A percentile compares a stretch with the other conserved stretches of the same genome.
Conservation (phyloP, 257 asterid genomes). For the Petunia axillaris region DNA sequence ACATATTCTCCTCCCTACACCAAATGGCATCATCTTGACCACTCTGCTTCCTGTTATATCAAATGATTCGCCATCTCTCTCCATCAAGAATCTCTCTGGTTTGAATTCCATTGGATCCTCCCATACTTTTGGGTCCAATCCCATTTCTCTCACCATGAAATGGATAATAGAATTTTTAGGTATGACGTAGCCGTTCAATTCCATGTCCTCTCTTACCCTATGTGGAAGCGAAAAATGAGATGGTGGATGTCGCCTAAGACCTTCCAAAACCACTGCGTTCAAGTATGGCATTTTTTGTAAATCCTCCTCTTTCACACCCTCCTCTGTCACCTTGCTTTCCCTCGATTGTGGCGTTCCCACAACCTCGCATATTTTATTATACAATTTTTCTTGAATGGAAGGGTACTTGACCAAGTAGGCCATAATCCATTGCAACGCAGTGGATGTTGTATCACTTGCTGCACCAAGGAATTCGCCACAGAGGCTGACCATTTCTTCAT, state of each 20-base stretch:
- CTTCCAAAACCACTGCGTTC: constrained; percentile 35
- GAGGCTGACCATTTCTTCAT: constrained; percentile 29
- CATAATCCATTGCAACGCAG: constrained; percentile 38
- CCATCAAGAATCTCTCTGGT: constrained; percentile 32
- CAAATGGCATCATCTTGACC: too few relatives aligned
- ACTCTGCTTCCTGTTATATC: constrained; percentile 26
- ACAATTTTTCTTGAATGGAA: constrained; percentile 28
- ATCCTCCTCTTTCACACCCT: constrained; percentile 28
- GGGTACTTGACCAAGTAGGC: constrained; percentile 38
- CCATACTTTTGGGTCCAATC: constrained; percentile 39
- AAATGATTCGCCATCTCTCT: not conserved
- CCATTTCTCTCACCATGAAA: constrained; percentile 34
- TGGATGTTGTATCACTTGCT: constrained; percentile 30
- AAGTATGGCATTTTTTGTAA: constrained; percentile 31
- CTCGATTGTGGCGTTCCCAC: not conserved
- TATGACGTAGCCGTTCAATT: constrained; percentile 25
- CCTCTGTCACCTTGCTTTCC: constrained; percentile 20
- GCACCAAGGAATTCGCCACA: constrained; percentile 30
- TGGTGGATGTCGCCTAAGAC: constrained; percentile 37
- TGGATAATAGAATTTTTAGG: constrained; percentile 29
- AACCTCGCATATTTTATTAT: constrained; percentile 27
- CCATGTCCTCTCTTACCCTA: constrained; percentile 30
- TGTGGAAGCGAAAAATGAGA: constrained; percentile 34
- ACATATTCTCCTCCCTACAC: too few relatives aligned
- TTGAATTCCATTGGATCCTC: constrained; percentile 37